These are phyloP conservation scores for Balansia obtecta DNA, from an alignment of 2,329 filamentous ascomycete species.

Conservation along the genomic window DNA sequence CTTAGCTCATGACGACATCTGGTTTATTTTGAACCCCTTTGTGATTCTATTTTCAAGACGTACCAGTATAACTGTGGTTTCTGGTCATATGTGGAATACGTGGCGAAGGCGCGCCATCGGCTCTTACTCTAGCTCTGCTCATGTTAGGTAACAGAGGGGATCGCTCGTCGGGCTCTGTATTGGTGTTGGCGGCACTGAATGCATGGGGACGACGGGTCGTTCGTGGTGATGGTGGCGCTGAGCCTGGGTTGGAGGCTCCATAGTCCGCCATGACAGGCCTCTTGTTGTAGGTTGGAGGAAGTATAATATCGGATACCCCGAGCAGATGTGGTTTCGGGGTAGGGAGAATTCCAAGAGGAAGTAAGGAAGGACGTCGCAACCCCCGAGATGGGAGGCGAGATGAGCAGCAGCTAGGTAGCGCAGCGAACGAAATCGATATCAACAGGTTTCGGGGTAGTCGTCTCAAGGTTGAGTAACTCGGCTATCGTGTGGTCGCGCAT, in stretches of 20 bases:
- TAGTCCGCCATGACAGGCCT: constrained; percentile 18
- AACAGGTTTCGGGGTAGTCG: too few species aligned
- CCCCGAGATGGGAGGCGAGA: too few species aligned
- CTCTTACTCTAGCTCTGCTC: constrained; percentile 30
- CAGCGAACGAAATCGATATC: too few species aligned
- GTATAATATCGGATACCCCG: too few species aligned
- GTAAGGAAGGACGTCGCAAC: too few species aligned
- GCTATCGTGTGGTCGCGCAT: too few species aligned
- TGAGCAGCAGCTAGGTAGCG: too few species aligned
- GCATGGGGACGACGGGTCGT: constrained; percentile 16
- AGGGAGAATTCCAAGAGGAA: too few species aligned
- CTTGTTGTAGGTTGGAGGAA: neutral
- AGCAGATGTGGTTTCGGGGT: too few species aligned
- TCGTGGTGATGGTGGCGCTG: constrained; percentile 22
- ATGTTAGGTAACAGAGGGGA: constrained; percentile 27
- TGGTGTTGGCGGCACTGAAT: constrained; percentile 16
- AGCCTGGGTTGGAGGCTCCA: constrained; percentile 14
- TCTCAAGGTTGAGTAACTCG: too few species aligned
- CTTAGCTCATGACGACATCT: neutral
- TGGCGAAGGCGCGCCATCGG: constrained; percentile 20
- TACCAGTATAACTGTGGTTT: constrained; percentile 34
- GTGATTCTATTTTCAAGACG: constrained; percentile 3
- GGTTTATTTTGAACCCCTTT: neutral
- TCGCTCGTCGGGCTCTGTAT: constrained; percentile 27
- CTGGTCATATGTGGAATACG: constrained; percentile 18